These are phyloP conservation scores for Mycosphaerella sp. DNA, from an alignment of 2,329 filamentous ascomycete genomes.

Conservation along the genomic window DNA sequence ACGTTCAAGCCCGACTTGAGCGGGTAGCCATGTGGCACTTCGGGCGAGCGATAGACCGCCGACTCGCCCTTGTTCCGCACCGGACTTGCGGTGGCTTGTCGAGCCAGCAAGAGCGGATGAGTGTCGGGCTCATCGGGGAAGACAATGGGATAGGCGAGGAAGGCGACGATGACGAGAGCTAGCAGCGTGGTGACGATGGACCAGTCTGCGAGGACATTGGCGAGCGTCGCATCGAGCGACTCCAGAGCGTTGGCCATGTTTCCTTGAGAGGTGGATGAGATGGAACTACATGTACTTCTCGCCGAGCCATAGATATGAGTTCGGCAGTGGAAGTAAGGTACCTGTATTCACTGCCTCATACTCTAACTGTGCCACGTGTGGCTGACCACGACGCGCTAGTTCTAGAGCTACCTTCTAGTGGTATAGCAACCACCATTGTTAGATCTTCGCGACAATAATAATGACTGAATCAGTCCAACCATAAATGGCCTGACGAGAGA, in stretches of 20 bases:
- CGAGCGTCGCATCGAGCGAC: slow-evolving; percentile 62
- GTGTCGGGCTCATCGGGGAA: slow-evolving; percentile 76
- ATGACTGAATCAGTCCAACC: neutral
- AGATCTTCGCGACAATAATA: neutral
- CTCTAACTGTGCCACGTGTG: neutral
- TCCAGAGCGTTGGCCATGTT: slow-evolving; percentile 19
- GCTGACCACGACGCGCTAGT: neutral
- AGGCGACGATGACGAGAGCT: slow-evolving; percentile 57
- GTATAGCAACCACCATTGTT: neutral
- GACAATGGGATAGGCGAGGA: slow-evolving; percentile 65
- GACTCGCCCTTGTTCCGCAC: slow-evolving; percentile 82
- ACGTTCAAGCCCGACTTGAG: slow-evolving; percentile 73
- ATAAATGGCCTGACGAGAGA: neutral
- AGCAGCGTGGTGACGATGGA: slow-evolving; percentile 72
- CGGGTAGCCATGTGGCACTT: slow-evolving; percentile 77
- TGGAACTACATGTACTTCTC: neutral
- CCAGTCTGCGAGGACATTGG: slow-evolving; percentile 69
- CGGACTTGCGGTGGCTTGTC: slow-evolving; percentile 71
- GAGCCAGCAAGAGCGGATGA: slow-evolving; percentile 82
- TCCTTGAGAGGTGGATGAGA: neutral
- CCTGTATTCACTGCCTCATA: neutral
- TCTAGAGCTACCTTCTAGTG: neutral
- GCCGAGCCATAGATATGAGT: too few species aligned
- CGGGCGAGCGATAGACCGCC: slow-evolving; percentile 75
- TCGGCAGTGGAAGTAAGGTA: neutral